These are phyloP conservation scores for Elsinoe fawcettii DNA, from an alignment of 2,329 filamentous ascomycete genomes.

Conservation along the genomic window DNA sequence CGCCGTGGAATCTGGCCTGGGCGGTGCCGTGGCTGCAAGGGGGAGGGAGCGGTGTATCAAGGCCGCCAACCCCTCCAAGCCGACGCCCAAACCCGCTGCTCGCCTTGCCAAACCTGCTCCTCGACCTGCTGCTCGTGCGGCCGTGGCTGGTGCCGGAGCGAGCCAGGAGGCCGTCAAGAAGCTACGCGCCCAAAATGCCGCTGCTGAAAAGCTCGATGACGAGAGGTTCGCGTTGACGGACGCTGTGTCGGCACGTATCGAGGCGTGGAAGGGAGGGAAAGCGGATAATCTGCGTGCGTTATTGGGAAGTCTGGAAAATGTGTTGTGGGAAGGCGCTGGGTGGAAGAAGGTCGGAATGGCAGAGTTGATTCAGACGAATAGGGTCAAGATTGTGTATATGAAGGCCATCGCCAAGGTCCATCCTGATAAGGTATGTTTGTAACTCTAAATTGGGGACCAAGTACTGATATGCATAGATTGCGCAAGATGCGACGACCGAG, in stretches of 20 bases:
- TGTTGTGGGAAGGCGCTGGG: slow-evolving; percentile 83
- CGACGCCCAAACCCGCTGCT: slow-evolving; percentile 35
- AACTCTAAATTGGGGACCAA: background rate
- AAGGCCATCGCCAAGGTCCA: slow-evolving; percentile 98
- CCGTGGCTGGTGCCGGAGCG: slow-evolving; percentile 11
- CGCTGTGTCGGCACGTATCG: slow-evolving; percentile 70
- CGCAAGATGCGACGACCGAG: slow-evolving; percentile 57
- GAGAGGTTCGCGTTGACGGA: slow-evolving; percentile 88
- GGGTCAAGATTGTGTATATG: slow-evolving; percentile 98
- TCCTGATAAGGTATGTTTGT: slow-evolving; percentile 69
- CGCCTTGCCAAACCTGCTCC: slow-evolving; percentile 41
- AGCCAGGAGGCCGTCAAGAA: slow-evolving; percentile 66
- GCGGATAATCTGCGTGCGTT: slow-evolving; percentile 85
- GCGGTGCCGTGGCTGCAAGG: slow-evolving; percentile 74
- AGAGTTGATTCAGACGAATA: slow-evolving; percentile 83
- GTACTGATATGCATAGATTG: slow-evolving; percentile 40
- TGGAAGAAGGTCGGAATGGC: slow-evolving; percentile 97
- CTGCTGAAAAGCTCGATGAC: slow-evolving; percentile 77
- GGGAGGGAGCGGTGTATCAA: slow-evolving; percentile 86
- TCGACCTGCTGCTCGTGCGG: background rate
- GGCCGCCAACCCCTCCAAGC: slow-evolving; percentile 47
- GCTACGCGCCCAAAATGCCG: slow-evolving; percentile 74
- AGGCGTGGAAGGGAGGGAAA: slow-evolving; percentile 82
- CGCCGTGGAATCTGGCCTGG: slow-evolving; percentile 76
- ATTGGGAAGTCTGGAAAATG: slow-evolving; percentile 74